Base-by-base conservation (phyloP, 768 basidiomycete species). In the Rhodotorula kratochvilovae region DNA sequence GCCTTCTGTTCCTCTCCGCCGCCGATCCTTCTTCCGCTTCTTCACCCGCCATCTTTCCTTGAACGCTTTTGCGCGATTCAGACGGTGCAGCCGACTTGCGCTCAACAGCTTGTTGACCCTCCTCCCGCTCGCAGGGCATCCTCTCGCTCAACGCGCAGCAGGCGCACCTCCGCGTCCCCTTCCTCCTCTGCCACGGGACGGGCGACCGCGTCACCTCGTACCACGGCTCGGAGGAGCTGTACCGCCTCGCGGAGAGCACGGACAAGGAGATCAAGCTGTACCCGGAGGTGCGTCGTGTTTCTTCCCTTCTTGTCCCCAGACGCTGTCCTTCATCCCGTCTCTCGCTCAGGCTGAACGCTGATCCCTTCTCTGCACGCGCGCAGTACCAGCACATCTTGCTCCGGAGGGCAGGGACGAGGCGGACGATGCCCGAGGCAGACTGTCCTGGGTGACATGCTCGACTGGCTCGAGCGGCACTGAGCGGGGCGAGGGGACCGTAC, bases 231-330 rank as follows among this genome's bases (percentile, higher is more conserved):
- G 63, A 75, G 51, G 55, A 62, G 31, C 66, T 77, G 11, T 64
- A 53, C 46, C 39, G 29, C 2, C 29, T 35, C 23, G 74, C 73
- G 23, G 17, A 48, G 10, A 63, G 54, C 35, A 53, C 39, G 17
- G 76, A 77, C 70, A 77, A 77, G 70, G 67, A 67, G 39, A 19
- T 76, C 16, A 57, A 64, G 58, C 68, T 76, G 29, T 72, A 70
- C 51, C 64, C 66, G 4, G 71, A 61, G 27, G 58, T 59, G 58
- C 39, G 58, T 43, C 2, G 19, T 50, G 35, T 31, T n/a, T 51
- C 5, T 16, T 33, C 25, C 53, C 15, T 35, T 12, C 39, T 39
- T 17, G n/a, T 33, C 27, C 2, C 48, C 3, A 17, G 48, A 8
- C 35, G 29, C 36, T 39, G 8, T 35, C 36, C 33, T n/a, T n/a